Evolutionary conservation across 257 asterid genomes (phyloP), one percentile per base, ranked within the genome.

Genomic region (Cruciata laevipes): DNA sequence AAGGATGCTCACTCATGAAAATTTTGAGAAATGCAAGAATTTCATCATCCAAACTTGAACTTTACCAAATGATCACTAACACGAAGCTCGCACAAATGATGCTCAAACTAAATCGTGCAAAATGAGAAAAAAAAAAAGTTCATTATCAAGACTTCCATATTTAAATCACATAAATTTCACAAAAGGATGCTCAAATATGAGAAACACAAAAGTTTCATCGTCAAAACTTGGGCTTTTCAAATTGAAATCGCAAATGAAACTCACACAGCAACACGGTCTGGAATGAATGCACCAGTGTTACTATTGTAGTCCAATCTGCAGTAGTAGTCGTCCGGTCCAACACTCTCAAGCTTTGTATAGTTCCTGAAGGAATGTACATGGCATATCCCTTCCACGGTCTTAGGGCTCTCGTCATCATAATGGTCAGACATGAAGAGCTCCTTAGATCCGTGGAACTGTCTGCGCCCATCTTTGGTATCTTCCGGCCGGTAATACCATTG

Each of bases 401-500:
- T 35, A 0, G 87, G 89, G 76, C 93, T 86, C 78, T 88, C 90
- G 25, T 75, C 56, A 61, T 86, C 94, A 24, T 20, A 71, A 71
- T 84, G 90, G 71, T 86, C 86, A 0, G 94, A 86, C 58, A 84
- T 64, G 76, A 87, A 84, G n/a, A 87, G 58, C 69, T 87, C 95
- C 73, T 87, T 87, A 1, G 84, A 74, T 24, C 95, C 95, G 69
- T 84, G 90, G 69, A 84, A 87, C 67, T 78, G 79, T 65, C 85
- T 81, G 52, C 89, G 79, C 37, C 95, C 95, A 21, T 86, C 90
- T 10, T 30, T 52, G 31, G 95, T 77, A 67, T 86, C 94, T 81
- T 86, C 94, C 16, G 94, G 94, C 70, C 94, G 75, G 68, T 86
- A 86, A 60, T 83, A 88, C 96, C 94, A 88, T 67, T 87, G 79